phyloP scores from a whole-genome alignment of 106 monocot genomes.

The Xerophyta viscosa region DNA sequence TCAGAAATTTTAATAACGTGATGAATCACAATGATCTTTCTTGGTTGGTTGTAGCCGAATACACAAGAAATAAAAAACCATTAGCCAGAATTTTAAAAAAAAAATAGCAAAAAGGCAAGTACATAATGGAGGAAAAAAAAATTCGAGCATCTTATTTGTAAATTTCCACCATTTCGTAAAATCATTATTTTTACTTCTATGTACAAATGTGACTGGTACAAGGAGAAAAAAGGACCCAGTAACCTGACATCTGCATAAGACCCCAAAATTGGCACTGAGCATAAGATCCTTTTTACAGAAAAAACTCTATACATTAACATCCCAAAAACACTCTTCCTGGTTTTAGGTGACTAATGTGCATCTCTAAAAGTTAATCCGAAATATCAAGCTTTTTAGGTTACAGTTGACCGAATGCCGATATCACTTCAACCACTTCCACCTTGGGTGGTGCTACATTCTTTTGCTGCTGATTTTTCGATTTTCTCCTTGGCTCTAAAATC shows the following conservation, averaged over 20 bases:
- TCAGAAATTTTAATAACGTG: no score
- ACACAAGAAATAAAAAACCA: no score
- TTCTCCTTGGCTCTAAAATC: conserved; percentile 61
- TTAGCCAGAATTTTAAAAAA: no score
- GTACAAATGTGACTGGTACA: conserved; percentile 46
- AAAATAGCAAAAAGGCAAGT: no score
- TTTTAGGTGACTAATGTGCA: no score
- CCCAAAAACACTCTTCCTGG: not conserved
- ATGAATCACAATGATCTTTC: no score
- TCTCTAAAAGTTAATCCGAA: no score
- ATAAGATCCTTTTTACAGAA: not conserved
- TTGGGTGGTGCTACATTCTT: conserved; percentile 14
- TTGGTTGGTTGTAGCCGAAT: no score
- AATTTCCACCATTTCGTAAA: conserved; percentile 36
- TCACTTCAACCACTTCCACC: not conserved
- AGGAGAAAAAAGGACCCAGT: conserved; percentile 24
- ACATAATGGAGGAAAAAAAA: no score
- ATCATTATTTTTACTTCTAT: conserved; percentile 26
- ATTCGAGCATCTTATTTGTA: conserved; percentile 29
- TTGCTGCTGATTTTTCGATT: conserved; percentile 15
- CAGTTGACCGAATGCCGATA: no score
- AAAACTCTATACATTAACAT: conserved; percentile 1
- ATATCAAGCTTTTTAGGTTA: no score
- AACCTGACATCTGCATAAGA: conserved; percentile 12
- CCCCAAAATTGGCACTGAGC: conserved; percentile 31